Evolutionary conservation across 352 stramenopile genomes (phyloP), one percentile per base, ranked within the genome.

Genomic region (Blastocystis sp.): DNA sequence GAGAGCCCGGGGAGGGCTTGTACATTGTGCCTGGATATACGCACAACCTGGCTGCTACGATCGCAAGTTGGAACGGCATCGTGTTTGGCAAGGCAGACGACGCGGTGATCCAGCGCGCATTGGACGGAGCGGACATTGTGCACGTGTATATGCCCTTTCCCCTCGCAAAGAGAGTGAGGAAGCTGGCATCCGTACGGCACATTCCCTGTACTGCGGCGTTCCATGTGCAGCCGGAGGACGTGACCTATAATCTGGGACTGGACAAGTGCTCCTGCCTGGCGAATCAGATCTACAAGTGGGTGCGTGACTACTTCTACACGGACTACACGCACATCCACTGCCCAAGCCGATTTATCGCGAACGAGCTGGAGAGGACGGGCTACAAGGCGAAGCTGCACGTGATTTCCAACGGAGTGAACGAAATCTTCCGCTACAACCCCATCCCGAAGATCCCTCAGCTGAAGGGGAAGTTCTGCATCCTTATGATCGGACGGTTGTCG

Each of bases 11-110:
- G 21, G 35, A 74, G 13, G 39, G 41, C n/a, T 26, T 62, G 13
- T 89, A 89, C 45, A 89, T 89, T 16, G 24, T 74, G 31, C 79
- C 13, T 3, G 50, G 16, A 35, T 63, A 62, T 19, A 31, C 59
- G 31, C 41, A 89, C 31, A 55, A 55, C 9, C 60, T 89, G 39
- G 41, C 66, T 80, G 37, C 79, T 24, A 80, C 35, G 2, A n/a
- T 89, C 10, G 79, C 79, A 13, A 37, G 45, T 21, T 89, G 79
- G 79, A 55, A 89, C 16, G 79, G 79, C 3, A 78, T 89, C 1
- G 62, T 45, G 10, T 70, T 89, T 50, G 35, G 55, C n/a, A 74
- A 45, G n/a, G 3, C 55, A 0, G 50, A 67, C 29, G 55, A 85
- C 21, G 74, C 71, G 61, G 74, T 82, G 3, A 29, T 82, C 12